These are phyloP conservation scores for Immersiporthe knoxdaviesiana DNA, from an alignment of 2,329 filamentous ascomycete genomes.

Conservation along the genomic window DNA sequence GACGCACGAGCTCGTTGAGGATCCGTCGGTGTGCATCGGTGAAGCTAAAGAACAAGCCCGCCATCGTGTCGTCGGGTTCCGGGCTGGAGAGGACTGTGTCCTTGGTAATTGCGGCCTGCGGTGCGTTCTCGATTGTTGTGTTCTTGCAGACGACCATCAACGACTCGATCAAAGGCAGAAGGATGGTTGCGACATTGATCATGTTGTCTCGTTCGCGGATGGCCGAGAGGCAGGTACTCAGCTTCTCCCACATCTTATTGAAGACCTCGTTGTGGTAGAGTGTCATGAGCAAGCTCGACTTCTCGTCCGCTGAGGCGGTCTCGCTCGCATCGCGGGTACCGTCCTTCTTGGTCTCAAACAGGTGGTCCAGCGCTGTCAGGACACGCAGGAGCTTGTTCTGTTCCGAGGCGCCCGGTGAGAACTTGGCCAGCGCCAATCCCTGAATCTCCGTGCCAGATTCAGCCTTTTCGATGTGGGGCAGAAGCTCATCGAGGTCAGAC, in stretches of 20 bases:
- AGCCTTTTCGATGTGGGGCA: constrained; percentile 84
- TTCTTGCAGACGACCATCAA: constrained; percentile 99
- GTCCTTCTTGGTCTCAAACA: constrained; percentile 79
- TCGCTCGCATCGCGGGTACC: constrained; percentile 37
- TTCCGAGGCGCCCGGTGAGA: constrained; percentile 93
- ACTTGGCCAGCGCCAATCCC: constrained; percentile 89
- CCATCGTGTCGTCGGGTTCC: constrained; percentile 78
- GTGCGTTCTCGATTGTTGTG: constrained; percentile 75
- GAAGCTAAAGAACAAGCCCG: constrained; percentile 93
- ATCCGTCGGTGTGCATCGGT: constrained; percentile 98
- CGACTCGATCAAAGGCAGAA: constrained; percentile 91
- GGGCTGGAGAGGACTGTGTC: constrained; percentile 77
- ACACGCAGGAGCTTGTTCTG: constrained; percentile 94
- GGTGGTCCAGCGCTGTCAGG: constrained; percentile 89
- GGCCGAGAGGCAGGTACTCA: constrained; percentile 84
- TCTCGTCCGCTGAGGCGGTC: constrained; percentile 50
- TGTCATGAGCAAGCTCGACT: constrained; percentile 82
- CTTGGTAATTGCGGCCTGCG: constrained; percentile 52
- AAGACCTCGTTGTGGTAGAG: constrained; percentile 93
- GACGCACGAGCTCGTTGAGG: constrained; percentile 93
- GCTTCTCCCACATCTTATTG: constrained; percentile 85
- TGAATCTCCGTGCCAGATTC: constrained; percentile 92
- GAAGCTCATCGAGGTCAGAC: constrained; percentile 79
- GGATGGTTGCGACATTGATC: constrained; percentile 94
- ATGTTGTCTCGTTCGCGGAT: constrained; percentile 93